phyloP scores from a whole-genome alignment of 108 stramenopile species.

The Parietichytrium sp. region DNA sequence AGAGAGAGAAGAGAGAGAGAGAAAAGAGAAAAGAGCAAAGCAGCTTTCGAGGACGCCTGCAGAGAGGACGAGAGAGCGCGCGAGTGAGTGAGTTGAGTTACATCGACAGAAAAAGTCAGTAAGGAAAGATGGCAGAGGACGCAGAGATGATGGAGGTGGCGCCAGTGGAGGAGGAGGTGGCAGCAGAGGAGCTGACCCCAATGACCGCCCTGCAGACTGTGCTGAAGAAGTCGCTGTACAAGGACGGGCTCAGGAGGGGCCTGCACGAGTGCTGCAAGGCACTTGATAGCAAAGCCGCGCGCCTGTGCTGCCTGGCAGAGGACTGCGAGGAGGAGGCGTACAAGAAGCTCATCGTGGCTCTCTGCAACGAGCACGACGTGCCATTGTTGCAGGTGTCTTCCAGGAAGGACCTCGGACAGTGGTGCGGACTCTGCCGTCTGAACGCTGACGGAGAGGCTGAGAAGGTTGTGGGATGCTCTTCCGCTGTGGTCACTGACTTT shows the following conservation, averaged over 20 bases:
- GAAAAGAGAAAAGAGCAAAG: neutral
- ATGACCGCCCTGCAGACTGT: conserved; percentile 96
- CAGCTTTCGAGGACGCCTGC: neutral
- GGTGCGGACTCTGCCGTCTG: conserved; percentile 96
- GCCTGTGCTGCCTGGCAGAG: conserved; percentile 96
- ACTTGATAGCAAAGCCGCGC: conserved; percentile 89
- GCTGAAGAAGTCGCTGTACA: conserved; percentile 93
- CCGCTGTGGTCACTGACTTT: conserved; percentile 97
- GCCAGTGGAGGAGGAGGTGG: conserved; percentile 68
- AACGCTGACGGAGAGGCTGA: conserved; percentile 89
- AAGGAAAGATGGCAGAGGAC: conserved; percentile 55
- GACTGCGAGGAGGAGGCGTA: conserved; percentile 99
- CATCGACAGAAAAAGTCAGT: neutral
- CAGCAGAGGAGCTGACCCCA: conserved; percentile 90
- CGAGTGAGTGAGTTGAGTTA: neutral
- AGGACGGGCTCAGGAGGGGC: conserved; percentile 95
- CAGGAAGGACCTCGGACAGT: conserved; percentile 92
- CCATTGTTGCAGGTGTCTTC: conserved; percentile 93
- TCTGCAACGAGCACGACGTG: conserved; percentile 95
- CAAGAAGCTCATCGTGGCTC: conserved; percentile 95
- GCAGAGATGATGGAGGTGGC: conserved; percentile 67
- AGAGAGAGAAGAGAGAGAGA: neutral
- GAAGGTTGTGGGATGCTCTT: conserved; percentile 94
- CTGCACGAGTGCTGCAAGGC: conserved; percentile 99
- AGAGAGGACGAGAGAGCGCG: neutral